A percentile compares a stretch with the other conserved stretches of the same genome.
These are phyloP conservation scores for Cardiospermum halicacabum DNA, from an alignment of 345 rosid genomes.

Conservation along the genomic window DNA sequence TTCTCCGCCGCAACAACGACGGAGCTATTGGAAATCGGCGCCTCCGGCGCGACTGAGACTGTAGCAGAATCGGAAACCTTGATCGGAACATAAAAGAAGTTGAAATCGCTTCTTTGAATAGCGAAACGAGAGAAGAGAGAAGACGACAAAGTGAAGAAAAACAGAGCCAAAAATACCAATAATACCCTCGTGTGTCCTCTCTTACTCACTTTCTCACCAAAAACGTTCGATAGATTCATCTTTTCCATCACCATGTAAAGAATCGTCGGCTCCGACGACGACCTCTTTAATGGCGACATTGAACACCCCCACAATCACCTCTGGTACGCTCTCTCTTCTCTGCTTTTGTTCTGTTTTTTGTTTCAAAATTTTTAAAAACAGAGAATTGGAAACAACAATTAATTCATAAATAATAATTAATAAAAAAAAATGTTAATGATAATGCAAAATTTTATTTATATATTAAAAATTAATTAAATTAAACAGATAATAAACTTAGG, in stretches of 20 bases:
- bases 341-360: not conserved
- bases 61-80: not conserved
- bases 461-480: no score
- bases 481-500: no score
- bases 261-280: not conserved
- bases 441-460: no score
- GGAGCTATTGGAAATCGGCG: no score
- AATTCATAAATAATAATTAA: no score
- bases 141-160: slow-evolving; percentile 23
- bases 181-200: slow-evolving; percentile 3
- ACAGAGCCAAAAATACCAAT: slow-evolving; percentile 18
- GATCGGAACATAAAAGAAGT: not conserved
- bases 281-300: not conserved
- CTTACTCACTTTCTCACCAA: slow-evolving; percentile 20
- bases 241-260: not conserved
- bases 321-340: not conserved
- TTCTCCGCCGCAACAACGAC: slow-evolving; percentile 12
- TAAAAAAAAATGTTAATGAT: no score
- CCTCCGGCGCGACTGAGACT: slow-evolving; percentile 10
- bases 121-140: slow-evolving; percentile 24
- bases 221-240: not conserved
- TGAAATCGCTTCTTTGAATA: slow-evolving; percentile 3
- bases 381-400: no score
- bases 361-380: no score
- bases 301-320: no score